Percentiles rank a stretch among this genome's conserved stretches.
These are phyloP conservation scores for Paraleonurus japonicus DNA, from an alignment of 257 asterid genomes.

Conservation along the genomic window DNA sequence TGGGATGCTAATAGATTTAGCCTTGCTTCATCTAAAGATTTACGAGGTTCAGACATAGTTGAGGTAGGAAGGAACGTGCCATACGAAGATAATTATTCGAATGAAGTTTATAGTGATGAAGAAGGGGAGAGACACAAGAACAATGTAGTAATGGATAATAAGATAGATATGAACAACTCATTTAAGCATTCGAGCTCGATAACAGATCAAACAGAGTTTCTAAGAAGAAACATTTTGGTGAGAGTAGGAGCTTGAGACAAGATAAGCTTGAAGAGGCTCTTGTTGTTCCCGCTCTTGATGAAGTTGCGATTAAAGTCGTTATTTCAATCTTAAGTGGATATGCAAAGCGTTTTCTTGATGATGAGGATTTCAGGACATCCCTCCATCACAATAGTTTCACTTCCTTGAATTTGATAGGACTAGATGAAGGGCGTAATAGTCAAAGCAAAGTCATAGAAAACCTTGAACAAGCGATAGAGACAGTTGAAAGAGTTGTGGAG, in stretches of 20 bases:
- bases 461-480: slow-evolving; percentile 76
- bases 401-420: slow-evolving; percentile 45
- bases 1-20: slow-evolving; percentile 33
- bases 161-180: slow-evolving; percentile 33
- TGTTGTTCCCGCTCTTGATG: slow-evolving; percentile 65
- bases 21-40: slow-evolving; percentile 29
- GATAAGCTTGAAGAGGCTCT: slow-evolving; percentile 34
- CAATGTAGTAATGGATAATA: background rate
- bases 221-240: slow-evolving; percentile 19
- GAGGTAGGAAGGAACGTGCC: slow-evolving; percentile 38
- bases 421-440: slow-evolving; percentile 33
- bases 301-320: slow-evolving; percentile 67
- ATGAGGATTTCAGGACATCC: slow-evolving; percentile 67
- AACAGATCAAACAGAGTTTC: slow-evolving; percentile 9
- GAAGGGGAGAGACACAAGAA: slow-evolving; percentile 14
- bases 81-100: slow-evolving; percentile 38
- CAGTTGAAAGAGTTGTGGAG: slow-evolving; percentile 62
- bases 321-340: slow-evolving; percentile 60
- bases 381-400: slow-evolving; percentile 58
- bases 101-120: slow-evolving; percentile 37
- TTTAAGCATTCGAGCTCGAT: background rate
- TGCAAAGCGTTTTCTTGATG: slow-evolving; percentile 44
- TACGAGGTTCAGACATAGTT: slow-evolving; percentile 27
- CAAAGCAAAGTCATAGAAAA: slow-evolving; percentile 59
- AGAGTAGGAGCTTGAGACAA: slow-evolving; percentile 33